Evolutionary conservation across 2,329 filamentous ascomycete species (phyloP).

Genomic region (Chaetomiaceae sp.): DNA sequence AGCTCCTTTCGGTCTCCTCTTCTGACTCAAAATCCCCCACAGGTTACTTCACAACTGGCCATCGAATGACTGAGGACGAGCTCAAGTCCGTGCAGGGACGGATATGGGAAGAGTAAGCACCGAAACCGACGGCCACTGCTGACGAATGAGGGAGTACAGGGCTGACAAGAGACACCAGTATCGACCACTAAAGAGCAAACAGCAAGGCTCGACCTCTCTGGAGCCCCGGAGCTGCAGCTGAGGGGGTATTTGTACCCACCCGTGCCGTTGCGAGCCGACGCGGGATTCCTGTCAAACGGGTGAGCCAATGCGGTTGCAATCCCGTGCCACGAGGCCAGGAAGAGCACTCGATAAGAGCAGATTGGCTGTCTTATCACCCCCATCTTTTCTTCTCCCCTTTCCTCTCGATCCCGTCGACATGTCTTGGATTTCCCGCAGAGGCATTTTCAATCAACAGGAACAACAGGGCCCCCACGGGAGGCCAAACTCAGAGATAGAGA

Average conservation of each 20-base stretch:
- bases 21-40: constrained; percentile 23
- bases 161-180: constrained; percentile 29
- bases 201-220: neutral
- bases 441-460: constrained; percentile 10
- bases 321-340: constrained; percentile 16
- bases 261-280: constrained; percentile 16
- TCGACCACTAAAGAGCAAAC: constrained; percentile 24
- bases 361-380: neutral
- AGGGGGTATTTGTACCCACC: constrained; percentile 3
- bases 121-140: constrained; percentile 13
- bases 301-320: constrained; percentile 16
- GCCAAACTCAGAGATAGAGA: neutral
- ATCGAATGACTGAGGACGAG: constrained; percentile 83
- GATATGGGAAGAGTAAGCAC: constrained; percentile 76
- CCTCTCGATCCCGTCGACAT: neutral
- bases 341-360: constrained; percentile 1
- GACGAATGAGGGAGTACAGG: constrained; percentile 20
- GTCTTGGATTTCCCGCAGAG: constrained; percentile 9
- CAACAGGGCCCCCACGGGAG: constrained; percentile 4
- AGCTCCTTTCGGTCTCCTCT: constrained; percentile 2
- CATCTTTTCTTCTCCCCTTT: neutral
- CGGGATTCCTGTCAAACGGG: neutral
- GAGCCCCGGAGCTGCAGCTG: constrained; percentile 4
- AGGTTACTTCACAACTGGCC: constrained; percentile 80
- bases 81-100: constrained; percentile 80